Base-by-base conservation (phyloP, 139 green algal genomes). In the Picochlorum costavermella region DNA sequence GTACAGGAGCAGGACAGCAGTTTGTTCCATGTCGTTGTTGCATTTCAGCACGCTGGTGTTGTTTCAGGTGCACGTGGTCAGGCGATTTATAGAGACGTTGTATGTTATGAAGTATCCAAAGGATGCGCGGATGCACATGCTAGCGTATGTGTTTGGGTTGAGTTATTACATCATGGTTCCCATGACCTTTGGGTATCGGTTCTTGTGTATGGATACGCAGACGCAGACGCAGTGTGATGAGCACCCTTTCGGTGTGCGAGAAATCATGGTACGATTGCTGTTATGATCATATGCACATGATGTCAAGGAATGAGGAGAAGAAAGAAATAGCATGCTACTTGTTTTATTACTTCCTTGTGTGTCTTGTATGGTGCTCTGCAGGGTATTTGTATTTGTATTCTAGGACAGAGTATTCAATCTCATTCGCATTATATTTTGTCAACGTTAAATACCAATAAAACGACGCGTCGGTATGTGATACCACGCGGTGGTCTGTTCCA, bases 61-160 rank as follows among this genome's bases (percentile, higher is more conserved):
- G 45, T 60, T 92, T 6, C 60, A 85, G 62, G 6, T 86, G 11
- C 85, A 92, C 61, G 68, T 90, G 10, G 11, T 79, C 17, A 64
- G 85, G 13, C 66, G 85, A 9, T 66, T 78, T 30, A 16, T 71
- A 1, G 85, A 92, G 64, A 87, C 80, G 0, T 11, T 30, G 3
- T 50, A 65, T 11, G 33, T 90, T 3, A 79, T 89, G 75, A 28
- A 53, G 14, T 83, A 78, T 68, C 76, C 76, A 20, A 10, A 56
- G 0, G 55, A 45, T 5, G 80, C 84, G 1, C 60, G 64, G n/a
- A 93, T 93, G 86, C 86, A 93, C 65, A 33, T 78, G 20, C 76
- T 93, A 17, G 86, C 86, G 0, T 93, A 93, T 69, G 6, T 86
- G 1, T 93, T 89, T 71, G 86, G 84, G 12, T 59, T 59, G 23